phyloP scores from a whole-genome alignment of 2,329 filamentous ascomycete genomes.

The Ambrosiella cleistominuta region DNA sequence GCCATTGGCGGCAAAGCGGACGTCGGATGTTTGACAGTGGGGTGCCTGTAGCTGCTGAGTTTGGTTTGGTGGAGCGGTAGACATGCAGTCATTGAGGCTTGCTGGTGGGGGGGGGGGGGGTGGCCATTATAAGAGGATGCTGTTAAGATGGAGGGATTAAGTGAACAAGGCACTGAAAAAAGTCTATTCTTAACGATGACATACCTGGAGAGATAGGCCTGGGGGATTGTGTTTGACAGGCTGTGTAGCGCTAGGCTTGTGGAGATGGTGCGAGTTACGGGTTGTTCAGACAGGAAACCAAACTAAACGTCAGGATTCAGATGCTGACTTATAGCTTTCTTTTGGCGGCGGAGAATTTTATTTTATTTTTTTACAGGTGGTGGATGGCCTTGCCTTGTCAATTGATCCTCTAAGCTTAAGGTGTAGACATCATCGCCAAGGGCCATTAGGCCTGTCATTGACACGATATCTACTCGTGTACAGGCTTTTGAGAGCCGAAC shows the following conservation, averaged over 20 bases:
- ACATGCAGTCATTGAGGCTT: background rate
- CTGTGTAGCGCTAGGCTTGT: no score
- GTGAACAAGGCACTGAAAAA: background rate
- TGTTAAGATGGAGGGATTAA: background rate
- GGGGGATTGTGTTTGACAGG: background rate
- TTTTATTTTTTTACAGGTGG: no score
- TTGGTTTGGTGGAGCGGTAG: background rate
- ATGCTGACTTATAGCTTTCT: no score
- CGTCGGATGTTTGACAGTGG: background rate
- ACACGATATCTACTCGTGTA: background rate
- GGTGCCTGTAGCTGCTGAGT: background rate
- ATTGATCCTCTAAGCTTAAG: no score
- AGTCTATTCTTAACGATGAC: background rate
- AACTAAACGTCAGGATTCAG: background rate
- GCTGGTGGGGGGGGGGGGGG: background rate
- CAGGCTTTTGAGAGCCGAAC: background rate
- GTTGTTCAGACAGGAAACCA: background rate
- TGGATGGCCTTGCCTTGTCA: no score
- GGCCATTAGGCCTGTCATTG: no score
- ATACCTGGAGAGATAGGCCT: background rate
- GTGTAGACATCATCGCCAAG: no score
- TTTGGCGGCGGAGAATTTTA: no score
- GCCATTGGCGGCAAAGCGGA: background rate
- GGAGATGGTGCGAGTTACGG: no score
- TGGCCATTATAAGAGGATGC: background rate